Evolutionary conservation across 2,329 filamentous ascomycete species (phyloP), one percentile per base, ranked within the genome.

Genomic region (Sporothrix protearum): DNA sequence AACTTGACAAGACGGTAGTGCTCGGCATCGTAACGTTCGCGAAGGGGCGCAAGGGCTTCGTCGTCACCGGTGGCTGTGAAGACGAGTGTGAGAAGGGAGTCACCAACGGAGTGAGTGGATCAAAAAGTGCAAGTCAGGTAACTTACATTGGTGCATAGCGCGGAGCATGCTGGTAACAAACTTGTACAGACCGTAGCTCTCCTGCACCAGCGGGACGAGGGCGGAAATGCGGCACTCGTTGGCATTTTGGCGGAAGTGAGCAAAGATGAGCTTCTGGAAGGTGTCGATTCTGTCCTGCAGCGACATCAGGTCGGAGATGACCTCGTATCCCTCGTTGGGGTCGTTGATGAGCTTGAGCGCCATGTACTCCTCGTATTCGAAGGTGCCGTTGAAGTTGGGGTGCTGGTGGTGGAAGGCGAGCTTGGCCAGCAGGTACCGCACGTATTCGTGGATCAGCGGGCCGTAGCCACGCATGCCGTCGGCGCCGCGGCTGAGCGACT

Each of bases 101-200:
- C 16, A 59, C 33, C 22, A n/a, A 7, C 22, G 16, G 61, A n/a
- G 19, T 19, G 68, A 22, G 30, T 5, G 53, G 45, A 1, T 53
- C 10, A 4, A 16, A 53, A 22, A 22, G n/a, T 19, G 45, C 3
- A 42, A 25, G 42, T 14, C 6, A 51, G 22, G 12, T 39, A 42
- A 83, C 90, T 79, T 84, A 94, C 92, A 94, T 2, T 92, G 95
- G 80, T 99, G 95, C 94, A 99, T 97, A 19, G 96, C 96, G 71
- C 96, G 89, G 74, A 99, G 83, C 96, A 99, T 99, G 91, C 96
- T 99, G 0, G 96, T 99, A 75, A 97, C 94, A 80, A 99, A 99
- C 82, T 98, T 98, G 86, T 99, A 99, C 76, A 99, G 98, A 64
- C 96, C 96, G 81, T 98, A 99, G 80, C 94, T 98, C 84, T 99